A percentile compares a stretch with the other conserved stretches of the same genome.
Evolutionary conservation across 331 rosid species (phyloP).

Genomic region (Telfairia occidentalis): DNA sequence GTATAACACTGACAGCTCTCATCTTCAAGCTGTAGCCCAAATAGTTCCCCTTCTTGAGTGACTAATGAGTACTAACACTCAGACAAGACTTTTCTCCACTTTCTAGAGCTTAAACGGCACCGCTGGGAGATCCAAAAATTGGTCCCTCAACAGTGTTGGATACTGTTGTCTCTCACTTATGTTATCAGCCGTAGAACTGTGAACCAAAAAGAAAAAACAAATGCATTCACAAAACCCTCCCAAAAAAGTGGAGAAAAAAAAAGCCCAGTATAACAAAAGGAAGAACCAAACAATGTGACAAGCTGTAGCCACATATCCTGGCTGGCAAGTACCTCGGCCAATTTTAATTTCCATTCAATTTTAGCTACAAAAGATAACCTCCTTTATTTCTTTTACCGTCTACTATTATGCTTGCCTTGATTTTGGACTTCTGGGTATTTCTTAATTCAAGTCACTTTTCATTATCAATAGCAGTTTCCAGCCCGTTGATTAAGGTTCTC

Average conservation of each 20-base stretch:
- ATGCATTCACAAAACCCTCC: not conserved
- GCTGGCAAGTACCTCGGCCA: not conserved
- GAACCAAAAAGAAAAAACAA: not conserved
- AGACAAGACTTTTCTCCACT: not conserved
- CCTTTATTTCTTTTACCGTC: not conserved
- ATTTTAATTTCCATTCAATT: not conserved
- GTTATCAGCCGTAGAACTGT: not conserved
- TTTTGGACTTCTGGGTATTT: not conserved
- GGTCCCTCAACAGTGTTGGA: not conserved
- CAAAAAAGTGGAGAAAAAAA: not conserved
- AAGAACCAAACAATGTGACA: not conserved
- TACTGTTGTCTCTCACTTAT: not conserved
- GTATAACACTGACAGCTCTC: slow-evolving; percentile 25
- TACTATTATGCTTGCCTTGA: not conserved
- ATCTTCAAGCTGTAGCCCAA: slow-evolving; percentile 12
- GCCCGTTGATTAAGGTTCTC: no score
- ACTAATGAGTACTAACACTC: not conserved
- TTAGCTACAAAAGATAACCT: not conserved
- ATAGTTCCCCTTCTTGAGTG: not conserved
- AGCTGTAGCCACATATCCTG: no score
- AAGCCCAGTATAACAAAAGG: not conserved
- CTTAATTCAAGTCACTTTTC: not conserved
- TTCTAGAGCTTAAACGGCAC: no score
- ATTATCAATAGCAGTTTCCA: no score
- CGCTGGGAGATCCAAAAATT: not conserved